A percentile compares a stretch with the other conserved stretches of the same genome.
Conservation (phyloP, 495 filamentous ascomycete species). For the Cairneyella variabilis region DNA sequence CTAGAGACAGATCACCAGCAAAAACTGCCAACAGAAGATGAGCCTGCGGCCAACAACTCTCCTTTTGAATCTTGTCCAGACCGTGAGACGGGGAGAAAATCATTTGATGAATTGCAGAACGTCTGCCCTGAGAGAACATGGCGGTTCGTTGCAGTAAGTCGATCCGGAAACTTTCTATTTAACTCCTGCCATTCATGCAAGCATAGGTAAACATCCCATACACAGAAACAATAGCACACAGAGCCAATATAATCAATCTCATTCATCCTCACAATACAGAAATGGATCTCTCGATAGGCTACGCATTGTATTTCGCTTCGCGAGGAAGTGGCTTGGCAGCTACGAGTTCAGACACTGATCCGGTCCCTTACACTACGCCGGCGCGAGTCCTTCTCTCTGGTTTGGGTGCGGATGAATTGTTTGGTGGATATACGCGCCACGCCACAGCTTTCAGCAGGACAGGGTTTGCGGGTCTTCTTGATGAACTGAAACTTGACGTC, state of each 20-base stretch:
- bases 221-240: slow-evolving; percentile 65
- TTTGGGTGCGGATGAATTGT: slow-evolving; percentile 93
- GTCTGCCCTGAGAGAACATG: slow-evolving; percentile 72
- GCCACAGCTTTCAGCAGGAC: slow-evolving; percentile 64
- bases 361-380: slow-evolving; percentile 54
- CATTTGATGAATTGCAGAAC: slow-evolving; percentile 65
- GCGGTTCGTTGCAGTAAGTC: slow-evolving; percentile 66
- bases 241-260: slow-evolving; percentile 63
- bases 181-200: not conserved
- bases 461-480: slow-evolving; percentile 67
- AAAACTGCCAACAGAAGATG: no score
- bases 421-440: slow-evolving; percentile 89
- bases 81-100: slow-evolving; percentile 75
- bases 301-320: slow-evolving; percentile 89
- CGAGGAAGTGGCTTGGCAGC: slow-evolving; percentile 62
- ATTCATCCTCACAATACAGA: slow-evolving; percentile 94
- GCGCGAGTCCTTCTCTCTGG: slow-evolving; percentile 87
- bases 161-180: not conserved
- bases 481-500: slow-evolving; percentile 85
- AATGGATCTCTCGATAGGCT: slow-evolving; percentile 97
- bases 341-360: not conserved
- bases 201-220: slow-evolving; percentile 77
- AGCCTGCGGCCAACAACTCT: not conserved
- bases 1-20: not conserved
- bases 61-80: slow-evolving; percentile 85